Evolutionary conservation across 805 yeast genomes (phyloP), one percentile per base, ranked within the genome.

Genomic region (Ogataea angusta): DNA sequence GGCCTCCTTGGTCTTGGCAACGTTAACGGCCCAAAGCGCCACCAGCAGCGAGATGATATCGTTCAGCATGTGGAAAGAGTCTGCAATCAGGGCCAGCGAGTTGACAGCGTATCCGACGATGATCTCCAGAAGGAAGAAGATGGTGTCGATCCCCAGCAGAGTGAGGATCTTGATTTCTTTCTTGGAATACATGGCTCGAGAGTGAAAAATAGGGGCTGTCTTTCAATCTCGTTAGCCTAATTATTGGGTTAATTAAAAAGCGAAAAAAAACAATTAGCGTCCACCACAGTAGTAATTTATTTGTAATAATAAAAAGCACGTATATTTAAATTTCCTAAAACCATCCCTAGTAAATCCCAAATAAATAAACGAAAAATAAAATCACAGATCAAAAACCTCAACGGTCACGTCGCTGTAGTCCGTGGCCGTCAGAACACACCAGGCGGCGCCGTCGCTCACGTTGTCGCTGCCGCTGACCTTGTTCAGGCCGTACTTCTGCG

Each of bases 21-120:
- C 96, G 47, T 77, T 77, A 15, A 93, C 98, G 0, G 99, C 99
- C 97, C 97, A 91, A 23, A 90, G 68, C 0, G 99, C 99, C 36
- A 91, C 89, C 14, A 90, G 49, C 25, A 91, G 70, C 1, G 97
- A 88, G 44, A 91, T 80, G 40, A 91, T 86, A 65, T 91, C 99
- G 66, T 93, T 91, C 49, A 91, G 72, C 98, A 93, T 93, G 63
- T 91, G 99, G 75, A 91, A 93, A 1, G 98, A 84, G 61, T 91
- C 99, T 2, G 98, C 99, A 40, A 91, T 82, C 39, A 91, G 74
- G 0, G 99, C 98, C 56, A 91, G 73, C 1, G 98, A 91, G 62
- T 93, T 95, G 19, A 91, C 96, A 18, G 91, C 76, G 62, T 90
- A 93, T 14, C 96, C 96, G 26, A 87, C 76, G 40, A 80, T 78